Evolutionary conservation across 1,139 yeast species (phyloP).

Genomic region (Kodamaea sp.): DNA sequence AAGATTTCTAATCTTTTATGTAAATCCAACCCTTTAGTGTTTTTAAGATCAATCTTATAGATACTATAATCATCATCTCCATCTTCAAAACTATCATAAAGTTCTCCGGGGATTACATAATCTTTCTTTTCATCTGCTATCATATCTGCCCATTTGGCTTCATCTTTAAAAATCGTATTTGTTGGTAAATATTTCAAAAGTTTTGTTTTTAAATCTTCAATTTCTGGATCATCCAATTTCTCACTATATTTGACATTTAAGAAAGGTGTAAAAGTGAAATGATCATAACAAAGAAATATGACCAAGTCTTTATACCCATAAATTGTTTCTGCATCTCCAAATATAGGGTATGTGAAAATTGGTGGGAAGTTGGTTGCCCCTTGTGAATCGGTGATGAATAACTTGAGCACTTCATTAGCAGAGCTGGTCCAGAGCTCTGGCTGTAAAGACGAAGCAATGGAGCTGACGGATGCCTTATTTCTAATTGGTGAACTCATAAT

Average conservation of each 20-base stretch:
- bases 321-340: slow-evolving; percentile 85
- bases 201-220: slow-evolving; percentile 50
- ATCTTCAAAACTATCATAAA: slow-evolving; percentile 34
- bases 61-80: slow-evolving; percentile 18
- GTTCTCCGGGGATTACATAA: slow-evolving; percentile 48
- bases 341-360: slow-evolving; percentile 83
- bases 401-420: slow-evolving; percentile 15
- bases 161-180: slow-evolving; percentile 58
- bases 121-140: slow-evolving; percentile 46
- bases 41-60: slow-evolving; percentile 39
- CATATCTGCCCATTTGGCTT: slow-evolving; percentile 58
- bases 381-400: slow-evolving; percentile 44
- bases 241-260: slow-evolving; percentile 54
- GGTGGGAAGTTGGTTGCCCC: slow-evolving; percentile 65
- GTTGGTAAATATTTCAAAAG: slow-evolving; percentile 59
- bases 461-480: background rate
- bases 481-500: background rate
- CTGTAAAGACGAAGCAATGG: slow-evolving; percentile 11
- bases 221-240: slow-evolving; percentile 49
- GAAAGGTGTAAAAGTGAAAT: slow-evolving; percentile 44
- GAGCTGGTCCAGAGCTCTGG: slow-evolving; percentile 19
- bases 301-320: slow-evolving; percentile 76
- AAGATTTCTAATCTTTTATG: slow-evolving; percentile 75
- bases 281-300: slow-evolving; percentile 46
- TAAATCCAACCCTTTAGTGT: slow-evolving; percentile 45